Conservation (phyloP, 108 stramenopile genomes). For the Chaetoceros tenuissimus region DNA sequence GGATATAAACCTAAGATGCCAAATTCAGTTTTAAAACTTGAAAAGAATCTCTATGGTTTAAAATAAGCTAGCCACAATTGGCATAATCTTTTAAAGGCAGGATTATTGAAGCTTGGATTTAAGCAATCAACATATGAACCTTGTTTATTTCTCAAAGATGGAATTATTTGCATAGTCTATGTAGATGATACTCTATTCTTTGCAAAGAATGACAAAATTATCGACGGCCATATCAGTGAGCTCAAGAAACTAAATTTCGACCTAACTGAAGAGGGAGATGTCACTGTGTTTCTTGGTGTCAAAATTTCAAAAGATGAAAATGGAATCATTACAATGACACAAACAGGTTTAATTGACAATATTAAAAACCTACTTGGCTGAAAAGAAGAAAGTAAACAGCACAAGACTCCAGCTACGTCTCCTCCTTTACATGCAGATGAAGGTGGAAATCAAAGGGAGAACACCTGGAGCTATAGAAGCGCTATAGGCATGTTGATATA, state of each 20-base stretch:
- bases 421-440: slow-evolving; percentile 8
- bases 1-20: slow-evolving; percentile 9
- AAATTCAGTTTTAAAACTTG: slow-evolving; percentile 14
- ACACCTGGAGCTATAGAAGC: too few species aligned
- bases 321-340: slow-evolving; percentile 5
- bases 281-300: slow-evolving; percentile 27
- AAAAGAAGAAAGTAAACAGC: neutral
- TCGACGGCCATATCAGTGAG: slow-evolving; percentile 1
- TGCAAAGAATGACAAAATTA: slow-evolving; percentile 15
- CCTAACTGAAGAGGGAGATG: slow-evolving; percentile 3
- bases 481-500: too few species aligned
- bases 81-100: too few species aligned
- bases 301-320: slow-evolving; percentile 8
- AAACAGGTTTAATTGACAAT: slow-evolving; percentile 8
- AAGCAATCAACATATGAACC: slow-evolving; percentile 27
- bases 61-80: too few species aligned
- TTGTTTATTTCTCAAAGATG: slow-evolving; percentile 26
- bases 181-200: slow-evolving; percentile 28
- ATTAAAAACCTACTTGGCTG: neutral
- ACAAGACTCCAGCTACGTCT: slow-evolving; percentile 1
- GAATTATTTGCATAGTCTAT: slow-evolving; percentile 30
- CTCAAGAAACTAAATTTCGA: slow-evolving; percentile 1
- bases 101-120: slow-evolving; percentile 3
- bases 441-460: too few species aligned
- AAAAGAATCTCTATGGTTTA: slow-evolving; percentile 7